These are phyloP conservation scores for Westerdykella sp. DNA, from an alignment of 2,329 filamentous ascomycete genomes.

Conservation along the genomic window DNA sequence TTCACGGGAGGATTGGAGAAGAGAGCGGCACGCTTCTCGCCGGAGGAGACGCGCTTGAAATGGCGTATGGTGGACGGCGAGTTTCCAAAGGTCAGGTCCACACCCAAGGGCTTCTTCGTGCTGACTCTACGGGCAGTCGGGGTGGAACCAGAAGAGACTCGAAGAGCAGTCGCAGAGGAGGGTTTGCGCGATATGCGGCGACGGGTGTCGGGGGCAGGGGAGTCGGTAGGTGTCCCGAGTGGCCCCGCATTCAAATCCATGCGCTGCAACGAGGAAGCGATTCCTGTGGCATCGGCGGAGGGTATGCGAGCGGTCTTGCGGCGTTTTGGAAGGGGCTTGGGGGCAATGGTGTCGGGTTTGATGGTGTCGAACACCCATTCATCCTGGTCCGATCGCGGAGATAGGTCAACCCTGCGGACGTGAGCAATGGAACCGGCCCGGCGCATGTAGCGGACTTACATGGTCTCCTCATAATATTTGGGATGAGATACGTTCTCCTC, in stretches of 20 bases:
- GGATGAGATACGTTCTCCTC: slow-evolving; percentile 59
- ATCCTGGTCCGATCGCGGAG: slow-evolving; percentile 63
- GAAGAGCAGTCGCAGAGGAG: slow-evolving; percentile 36
- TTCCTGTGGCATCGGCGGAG: slow-evolving; percentile 32
- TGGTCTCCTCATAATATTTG: slow-evolving; percentile 89
- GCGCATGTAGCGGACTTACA: slow-evolving; percentile 43
- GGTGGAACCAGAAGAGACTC: slow-evolving; percentile 31
- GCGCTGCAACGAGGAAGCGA: slow-evolving; percentile 34
- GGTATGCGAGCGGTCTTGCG: slow-evolving; percentile 44
- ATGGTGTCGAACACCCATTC: slow-evolving; percentile 97
- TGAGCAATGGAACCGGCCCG: slow-evolving; percentile 10
- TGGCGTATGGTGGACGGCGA: slow-evolving; percentile 85
- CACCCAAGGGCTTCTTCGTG: slow-evolving; percentile 69
- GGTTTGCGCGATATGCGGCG: slow-evolving; percentile 30
- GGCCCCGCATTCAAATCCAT: slow-evolving; percentile 43
- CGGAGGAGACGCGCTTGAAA: slow-evolving; percentile 79
- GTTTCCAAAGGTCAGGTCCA: slow-evolving; percentile 92
- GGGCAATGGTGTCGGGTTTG: slow-evolving; percentile 60
- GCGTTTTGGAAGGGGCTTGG: slow-evolving; percentile 46
- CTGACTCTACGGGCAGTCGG: slow-evolving; percentile 43
- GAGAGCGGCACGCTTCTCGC: slow-evolving; percentile 34
- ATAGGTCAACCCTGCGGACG: slow-evolving; percentile 54
- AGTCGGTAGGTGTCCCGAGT: slow-evolving; percentile 36
- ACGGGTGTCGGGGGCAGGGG: slow-evolving; percentile 22
- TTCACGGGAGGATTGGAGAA: slow-evolving; percentile 24